These are phyloP conservation scores for Leersia perrieri DNA, from an alignment of 176 grass and related monocot genomes.

Conservation along the genomic window DNA sequence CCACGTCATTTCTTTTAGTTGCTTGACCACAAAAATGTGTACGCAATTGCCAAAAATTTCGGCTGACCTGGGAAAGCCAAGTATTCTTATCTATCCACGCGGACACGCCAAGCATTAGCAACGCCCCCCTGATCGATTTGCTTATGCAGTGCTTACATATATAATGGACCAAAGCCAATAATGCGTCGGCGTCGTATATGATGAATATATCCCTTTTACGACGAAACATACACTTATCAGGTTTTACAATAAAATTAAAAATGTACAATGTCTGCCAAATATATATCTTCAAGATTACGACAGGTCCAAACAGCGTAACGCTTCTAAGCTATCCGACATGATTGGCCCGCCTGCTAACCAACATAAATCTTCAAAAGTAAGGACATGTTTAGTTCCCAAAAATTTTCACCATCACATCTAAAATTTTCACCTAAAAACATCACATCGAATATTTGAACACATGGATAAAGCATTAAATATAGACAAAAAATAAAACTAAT, in stretches of 20 bases:
- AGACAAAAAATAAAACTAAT: too few species aligned
- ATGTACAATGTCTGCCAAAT: neutral
- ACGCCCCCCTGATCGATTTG: neutral
- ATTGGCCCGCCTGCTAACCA: conserved; percentile 3
- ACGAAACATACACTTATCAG: neutral
- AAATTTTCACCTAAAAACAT: too few species aligned
- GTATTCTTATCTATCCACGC: conserved; percentile 14
- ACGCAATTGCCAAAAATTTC: neutral
- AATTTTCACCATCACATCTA: too few species aligned
- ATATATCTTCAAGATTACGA: neutral
- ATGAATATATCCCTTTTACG: neutral
- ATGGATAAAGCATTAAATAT: too few species aligned
- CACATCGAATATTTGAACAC: too few species aligned
- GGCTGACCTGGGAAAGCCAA: neutral
- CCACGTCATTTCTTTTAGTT: neutral
- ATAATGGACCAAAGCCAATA: conserved; percentile 2
- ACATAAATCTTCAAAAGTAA: neutral
- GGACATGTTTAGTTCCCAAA: too few species aligned
- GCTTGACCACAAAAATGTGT: neutral
- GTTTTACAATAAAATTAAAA: neutral
- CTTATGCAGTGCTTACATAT: too few species aligned
- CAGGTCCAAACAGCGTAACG: neutral
- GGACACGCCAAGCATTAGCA: neutral
- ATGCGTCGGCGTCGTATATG: neutral
- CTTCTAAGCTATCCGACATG: conserved; percentile 28